Base-by-base conservation (phyloP, 495 filamentous ascomycete species). In the Tuber brumale region DNA sequence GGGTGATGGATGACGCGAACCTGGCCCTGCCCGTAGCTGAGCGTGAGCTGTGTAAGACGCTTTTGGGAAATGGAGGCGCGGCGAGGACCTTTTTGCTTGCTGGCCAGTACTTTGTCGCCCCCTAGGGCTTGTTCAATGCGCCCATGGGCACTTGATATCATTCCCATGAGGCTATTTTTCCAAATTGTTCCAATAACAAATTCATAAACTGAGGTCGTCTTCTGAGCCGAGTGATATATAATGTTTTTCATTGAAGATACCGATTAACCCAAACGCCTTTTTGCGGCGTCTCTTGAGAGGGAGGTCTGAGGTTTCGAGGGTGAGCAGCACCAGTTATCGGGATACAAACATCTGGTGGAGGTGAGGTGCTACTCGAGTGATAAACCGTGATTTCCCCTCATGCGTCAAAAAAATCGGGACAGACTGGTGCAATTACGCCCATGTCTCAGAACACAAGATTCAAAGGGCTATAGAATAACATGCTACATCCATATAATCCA, bases 81-180 rank as follows among this genome's bases (percentile, higher is more conserved):
- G 79, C 80, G 12, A 82, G 80, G 69, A 74, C 71, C 69, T 45
- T 82, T 46, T 70, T 82, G 43, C 78, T 82, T 73, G 80, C 80
- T 7, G 80, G 74, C 2, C 27, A 66, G 57, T 66, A 35, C 57
- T 66, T 35, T 35, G 27, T 6, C 31, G 27, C 57, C 6, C 12
- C 31, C 19, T 66, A 35, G 16, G 27, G 27, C 14, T 6, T 35
- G 4, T 31, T 0, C n/a, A 18, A 66, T 19, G 57, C 57, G 14
- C 27, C 18, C 5, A 18, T 19, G 14, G 27, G 57, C 3, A 18
- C 16, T 14, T 7, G 9, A 9, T 9, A 61, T 61, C 21, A 21
- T 1, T 2, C 9, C 21, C 23, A n/a, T n/a, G 1, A 51, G n/a
- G n/a, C 51, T 14, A 61, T 27, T 27, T 27, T 31, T n/a, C n/a